These are phyloP conservation scores for Naganishia kalamii DNA, from an alignment of 768 basidiomycete genomes.

Conservation along the genomic window DNA sequence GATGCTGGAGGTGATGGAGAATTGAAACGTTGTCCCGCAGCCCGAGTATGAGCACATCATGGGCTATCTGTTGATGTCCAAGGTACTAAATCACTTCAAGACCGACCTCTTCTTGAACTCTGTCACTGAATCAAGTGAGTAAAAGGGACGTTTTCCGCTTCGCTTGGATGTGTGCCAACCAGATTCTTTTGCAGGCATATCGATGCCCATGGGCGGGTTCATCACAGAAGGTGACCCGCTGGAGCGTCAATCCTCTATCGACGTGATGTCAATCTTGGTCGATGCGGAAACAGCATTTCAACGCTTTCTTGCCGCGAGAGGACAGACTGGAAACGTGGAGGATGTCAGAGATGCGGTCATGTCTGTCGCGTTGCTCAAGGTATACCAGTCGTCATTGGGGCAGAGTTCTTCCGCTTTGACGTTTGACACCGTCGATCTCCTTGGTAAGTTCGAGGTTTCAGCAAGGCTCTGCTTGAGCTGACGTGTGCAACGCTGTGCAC, in stretches of 20 bases:
- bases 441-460: constrained; percentile 50
- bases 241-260: constrained; percentile 53
- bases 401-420: constrained; percentile 54
- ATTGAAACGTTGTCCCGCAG: neutral
- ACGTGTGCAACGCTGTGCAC: neutral
- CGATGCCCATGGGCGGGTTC: constrained; percentile 76
- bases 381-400: constrained; percentile 76
- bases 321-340: constrained; percentile 58
- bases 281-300: constrained; percentile 67
- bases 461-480: neutral
- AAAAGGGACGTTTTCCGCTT: constrained; percentile 50
- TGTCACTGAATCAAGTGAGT: constrained; percentile 79
- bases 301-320: constrained; percentile 57
- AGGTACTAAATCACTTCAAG: constrained; percentile 69
- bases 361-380: constrained; percentile 63
- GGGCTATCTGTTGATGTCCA: constrained; percentile 51
- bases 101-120: constrained; percentile 86
- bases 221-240: constrained; percentile 49
- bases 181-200: constrained; percentile 48
- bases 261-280: constrained; percentile 58
- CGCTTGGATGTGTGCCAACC: neutral
- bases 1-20: too few relatives aligned
- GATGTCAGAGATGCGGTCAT: constrained; percentile 69
- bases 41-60: constrained; percentile 49
- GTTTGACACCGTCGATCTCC: constrained; percentile 57